phyloP scores from a whole-genome alignment of 768 basidiomycete species.

The Inosperma sp. region DNA sequence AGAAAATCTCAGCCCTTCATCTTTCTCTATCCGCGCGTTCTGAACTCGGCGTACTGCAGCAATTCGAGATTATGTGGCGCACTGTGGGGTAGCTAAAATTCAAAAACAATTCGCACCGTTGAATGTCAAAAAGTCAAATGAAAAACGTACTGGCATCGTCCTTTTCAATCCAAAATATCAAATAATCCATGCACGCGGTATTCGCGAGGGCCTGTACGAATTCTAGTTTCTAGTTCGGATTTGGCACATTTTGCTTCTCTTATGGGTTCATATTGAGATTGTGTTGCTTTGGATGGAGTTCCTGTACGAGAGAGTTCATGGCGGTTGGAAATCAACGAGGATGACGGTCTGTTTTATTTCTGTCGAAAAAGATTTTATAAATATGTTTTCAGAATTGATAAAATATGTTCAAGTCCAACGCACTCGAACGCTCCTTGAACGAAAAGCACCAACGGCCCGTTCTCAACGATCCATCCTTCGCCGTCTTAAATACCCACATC shows the following conservation, averaged over 20 bases:
- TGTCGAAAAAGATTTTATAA: too few species aligned
- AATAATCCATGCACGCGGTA: conserved; percentile 83
- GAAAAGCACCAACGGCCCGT: too few species aligned
- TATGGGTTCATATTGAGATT: conserved; percentile 51
- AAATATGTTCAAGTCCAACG: too few species aligned
- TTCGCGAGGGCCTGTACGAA: conserved; percentile 95
- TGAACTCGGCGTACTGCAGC: conserved; percentile 72
- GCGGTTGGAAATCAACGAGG: too few species aligned
- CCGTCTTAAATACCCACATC: conserved; percentile 69
- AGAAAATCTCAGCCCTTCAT: conserved; percentile 70
- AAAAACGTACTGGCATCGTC: conserved; percentile 77
- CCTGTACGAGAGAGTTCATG: too few species aligned
- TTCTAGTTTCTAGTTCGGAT: conserved; percentile 83
- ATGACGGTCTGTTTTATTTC: too few species aligned
- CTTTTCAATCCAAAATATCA: conserved; percentile 87
- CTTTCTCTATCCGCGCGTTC: conserved; percentile 76
- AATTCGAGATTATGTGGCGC: conserved; percentile 83
- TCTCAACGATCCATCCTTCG: too few species aligned
- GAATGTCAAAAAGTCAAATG: conserved; percentile 8
- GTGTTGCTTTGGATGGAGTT: conserved; percentile 27
- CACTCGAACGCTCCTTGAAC: too few species aligned
- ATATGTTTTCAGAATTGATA: too few species aligned
- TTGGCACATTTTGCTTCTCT: conserved; percentile 70
- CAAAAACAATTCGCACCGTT: conserved; percentile 12
- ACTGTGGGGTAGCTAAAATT: conserved; percentile 71